phyloP scores from a whole-genome alignment of 1,139 yeast species.

The Torulaspora pretoriensis region DNA sequence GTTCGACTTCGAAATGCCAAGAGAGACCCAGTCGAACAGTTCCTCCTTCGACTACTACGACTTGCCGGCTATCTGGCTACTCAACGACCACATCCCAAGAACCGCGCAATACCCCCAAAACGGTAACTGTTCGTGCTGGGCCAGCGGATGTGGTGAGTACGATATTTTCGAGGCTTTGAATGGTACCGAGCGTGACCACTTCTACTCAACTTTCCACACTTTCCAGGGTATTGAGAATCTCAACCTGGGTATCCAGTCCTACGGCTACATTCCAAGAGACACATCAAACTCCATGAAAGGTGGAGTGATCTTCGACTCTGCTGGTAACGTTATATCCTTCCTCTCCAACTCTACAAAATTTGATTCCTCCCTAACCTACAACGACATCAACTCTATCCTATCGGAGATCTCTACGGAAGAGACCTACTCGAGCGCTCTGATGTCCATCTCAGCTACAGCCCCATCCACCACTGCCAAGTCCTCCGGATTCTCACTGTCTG shows the following conservation, averaged over 20 bases:
- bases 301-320: constrained; percentile 63
- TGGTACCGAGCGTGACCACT: constrained; percentile 49
- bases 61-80: constrained; percentile 73
- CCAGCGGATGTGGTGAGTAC: constrained; percentile 75
- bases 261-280: constrained; percentile 56
- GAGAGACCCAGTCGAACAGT: constrained; percentile 39
- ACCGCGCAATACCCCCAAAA: constrained; percentile 67
- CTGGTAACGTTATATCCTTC: constrained; percentile 59
- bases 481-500: constrained; percentile 18
- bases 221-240: constrained; percentile 65
- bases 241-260: constrained; percentile 53
- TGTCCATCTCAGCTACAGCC: constrained; percentile 30
- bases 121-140: constrained; percentile 69
- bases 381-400: constrained; percentile 23
- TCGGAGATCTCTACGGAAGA: constrained; percentile 22
- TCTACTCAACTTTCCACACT: constrained; percentile 66
- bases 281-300: constrained; percentile 52
- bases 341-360: constrained; percentile 53
- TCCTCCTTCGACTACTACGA: constrained; percentile 42
- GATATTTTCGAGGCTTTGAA: constrained; percentile 70
- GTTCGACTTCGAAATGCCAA: constrained; percentile 67
- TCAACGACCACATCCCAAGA: constrained; percentile 75
- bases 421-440: constrained; percentile 25
- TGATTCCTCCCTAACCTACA: constrained; percentile 28
- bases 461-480: constrained; percentile 27